Percentiles rank a stretch among this genome's conserved stretches.
These are phyloP conservation scores for Sideroxylon spinosum DNA, from an alignment of 179 eudicot genomes.

Conservation along the genomic window DNA sequence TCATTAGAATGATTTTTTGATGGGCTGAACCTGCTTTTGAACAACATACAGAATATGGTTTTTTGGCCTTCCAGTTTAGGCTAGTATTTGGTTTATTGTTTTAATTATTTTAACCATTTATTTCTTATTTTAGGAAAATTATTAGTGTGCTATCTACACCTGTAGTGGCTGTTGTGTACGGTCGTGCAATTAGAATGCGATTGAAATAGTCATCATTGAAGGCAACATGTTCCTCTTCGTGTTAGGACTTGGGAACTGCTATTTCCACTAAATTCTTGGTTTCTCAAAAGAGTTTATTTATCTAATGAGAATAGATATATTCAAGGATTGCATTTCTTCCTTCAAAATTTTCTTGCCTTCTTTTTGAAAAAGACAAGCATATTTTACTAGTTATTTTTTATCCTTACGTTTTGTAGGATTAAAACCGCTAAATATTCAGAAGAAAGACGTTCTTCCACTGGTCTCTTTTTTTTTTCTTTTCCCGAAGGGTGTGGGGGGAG, in stretches of 20 bases:
- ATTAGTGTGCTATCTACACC: not conserved
- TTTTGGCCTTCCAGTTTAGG: constrained; percentile 15
- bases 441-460: not conserved
- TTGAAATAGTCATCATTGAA: not conserved
- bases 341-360: not conserved
- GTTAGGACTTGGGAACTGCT: no score
- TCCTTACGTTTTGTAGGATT: not conserved
- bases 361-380: not conserved
- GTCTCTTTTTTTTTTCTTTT: not conserved
- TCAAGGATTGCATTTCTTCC: not conserved
- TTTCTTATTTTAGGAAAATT: not conserved
- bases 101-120: not conserved
- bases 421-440: not conserved
- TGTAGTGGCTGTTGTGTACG: not conserved
- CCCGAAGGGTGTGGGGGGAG: no score
- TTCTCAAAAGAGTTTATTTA: no score
- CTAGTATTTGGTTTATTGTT: constrained; percentile 11
- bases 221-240: no score
- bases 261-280: no score
- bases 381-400: not conserved
- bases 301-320: not conserved
- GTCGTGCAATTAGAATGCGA: not conserved
- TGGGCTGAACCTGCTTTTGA: not conserved
- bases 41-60: not conserved
- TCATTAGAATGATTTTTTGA: not conserved